Conservation (phyloP, 2,329 filamentous ascomycete species). For the Ceratocystis colombiana region DNA sequence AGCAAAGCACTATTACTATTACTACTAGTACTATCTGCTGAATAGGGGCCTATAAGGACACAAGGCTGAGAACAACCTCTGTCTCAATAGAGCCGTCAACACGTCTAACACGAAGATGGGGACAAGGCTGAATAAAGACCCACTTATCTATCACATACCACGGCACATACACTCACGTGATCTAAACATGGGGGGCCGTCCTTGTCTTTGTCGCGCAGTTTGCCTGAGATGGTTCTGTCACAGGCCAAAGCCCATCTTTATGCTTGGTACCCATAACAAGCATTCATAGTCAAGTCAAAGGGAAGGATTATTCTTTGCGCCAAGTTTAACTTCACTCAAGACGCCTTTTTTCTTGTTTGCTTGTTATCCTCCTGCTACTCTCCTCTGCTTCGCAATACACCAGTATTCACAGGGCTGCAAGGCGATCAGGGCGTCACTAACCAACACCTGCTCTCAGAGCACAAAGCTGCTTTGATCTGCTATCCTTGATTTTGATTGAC, state of each 20-base stretch:
- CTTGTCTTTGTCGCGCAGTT: background rate
- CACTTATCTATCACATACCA: background rate
- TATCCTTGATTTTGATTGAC: too few species aligned
- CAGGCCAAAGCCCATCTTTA: constrained; percentile 1
- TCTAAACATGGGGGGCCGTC: background rate
- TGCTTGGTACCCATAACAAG: background rate
- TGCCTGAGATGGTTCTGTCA: background rate
- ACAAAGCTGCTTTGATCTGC: background rate
- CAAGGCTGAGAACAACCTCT: constrained; percentile 5
- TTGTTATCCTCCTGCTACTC: background rate
- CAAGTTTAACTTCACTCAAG: background rate
- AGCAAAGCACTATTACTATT: background rate
- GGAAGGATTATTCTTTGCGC: constrained; percentile 9
- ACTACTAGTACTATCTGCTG: background rate
- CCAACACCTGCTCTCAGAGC: background rate
- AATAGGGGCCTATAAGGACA: too few species aligned
- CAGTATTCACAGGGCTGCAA: background rate
- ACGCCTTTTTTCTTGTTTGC: background rate
- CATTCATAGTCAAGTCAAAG: background rate
- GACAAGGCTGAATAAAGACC: background rate
- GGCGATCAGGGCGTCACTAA: constrained; percentile 2
- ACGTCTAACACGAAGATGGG: background rate
- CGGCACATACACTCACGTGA: background rate
- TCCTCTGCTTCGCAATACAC: background rate
- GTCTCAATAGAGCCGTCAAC: background rate